A percentile compares a stretch with the other conserved stretches of the same genome.
phyloP scores from a whole-genome alignment of 2,329 filamentous ascomycete genomes.

The Chrysoporthe puriensis region DNA sequence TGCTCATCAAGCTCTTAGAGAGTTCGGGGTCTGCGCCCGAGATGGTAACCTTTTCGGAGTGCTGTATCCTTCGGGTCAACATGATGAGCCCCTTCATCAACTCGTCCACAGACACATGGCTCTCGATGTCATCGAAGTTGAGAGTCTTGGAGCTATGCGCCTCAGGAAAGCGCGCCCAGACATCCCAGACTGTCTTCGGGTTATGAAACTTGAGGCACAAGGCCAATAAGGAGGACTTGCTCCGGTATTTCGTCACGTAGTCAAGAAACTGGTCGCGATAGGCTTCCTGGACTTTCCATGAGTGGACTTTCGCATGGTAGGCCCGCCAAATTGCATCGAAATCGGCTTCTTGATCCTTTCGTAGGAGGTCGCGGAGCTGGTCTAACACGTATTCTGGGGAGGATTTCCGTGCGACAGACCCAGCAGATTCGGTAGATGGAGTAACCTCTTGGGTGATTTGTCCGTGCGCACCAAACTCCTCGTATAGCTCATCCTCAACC shows the following conservation, averaged over 20 bases:
- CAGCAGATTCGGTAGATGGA: background rate
- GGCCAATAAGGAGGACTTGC: constrained; percentile 21
- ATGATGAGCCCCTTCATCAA: constrained; percentile 13
- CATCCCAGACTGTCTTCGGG: constrained; percentile 13
- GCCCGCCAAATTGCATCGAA: constrained; percentile 20
- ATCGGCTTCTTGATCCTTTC: background rate
- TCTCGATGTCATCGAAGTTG: constrained; percentile 20
- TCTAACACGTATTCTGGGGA: background rate
- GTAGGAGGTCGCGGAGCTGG: constrained; percentile 11
- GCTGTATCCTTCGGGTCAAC: constrained; percentile 16
- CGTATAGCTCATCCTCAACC: constrained; percentile 9
- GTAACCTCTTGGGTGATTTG: background rate
- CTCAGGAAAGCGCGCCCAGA: constrained; percentile 24
- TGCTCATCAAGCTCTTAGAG: constrained; percentile 18
- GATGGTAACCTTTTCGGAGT: background rate
- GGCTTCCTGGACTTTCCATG: background rate
- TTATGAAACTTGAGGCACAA: constrained; percentile 15
- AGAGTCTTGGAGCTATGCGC: constrained; percentile 16
- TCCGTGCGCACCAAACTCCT: background rate
- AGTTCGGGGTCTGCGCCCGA: constrained; percentile 11
- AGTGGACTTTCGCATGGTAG: constrained; percentile 8
- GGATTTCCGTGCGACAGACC: background rate
- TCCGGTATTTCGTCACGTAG: constrained; percentile 18
- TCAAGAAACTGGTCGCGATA: constrained; percentile 20
- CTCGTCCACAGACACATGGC: constrained; percentile 7